Percentiles rank a stretch among this genome's conserved stretches.
Conservation (phyloP, 495 filamentous ascomycete species). For the Neurospora cerealis region DNA sequence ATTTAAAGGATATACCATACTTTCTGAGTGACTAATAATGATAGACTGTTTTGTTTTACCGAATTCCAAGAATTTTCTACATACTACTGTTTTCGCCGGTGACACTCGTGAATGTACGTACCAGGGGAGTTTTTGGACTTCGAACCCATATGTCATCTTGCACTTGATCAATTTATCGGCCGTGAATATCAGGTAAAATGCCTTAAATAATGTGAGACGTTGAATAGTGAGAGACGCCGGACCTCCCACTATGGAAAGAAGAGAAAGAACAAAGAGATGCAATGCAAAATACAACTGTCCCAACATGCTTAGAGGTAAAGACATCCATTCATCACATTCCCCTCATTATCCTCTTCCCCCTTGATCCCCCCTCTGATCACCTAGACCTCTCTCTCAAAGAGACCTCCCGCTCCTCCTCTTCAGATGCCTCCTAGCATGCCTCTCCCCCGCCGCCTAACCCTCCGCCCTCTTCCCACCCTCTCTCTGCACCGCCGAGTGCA, state of each 20-base stretch:
- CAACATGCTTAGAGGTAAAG: neutral
- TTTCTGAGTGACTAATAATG: neutral
- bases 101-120: neutral
- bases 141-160: rapidly evolving
- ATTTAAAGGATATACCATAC: neutral
- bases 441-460: neutral
- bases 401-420: neutral
- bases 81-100: rapidly evolving
- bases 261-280: neutral
- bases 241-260: neutral
- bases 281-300: neutral
- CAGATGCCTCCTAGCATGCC: neutral
- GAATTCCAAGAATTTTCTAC: neutral
- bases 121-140: too few species aligned
- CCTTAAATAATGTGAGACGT: neutral
- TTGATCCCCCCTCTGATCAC: too few species aligned
- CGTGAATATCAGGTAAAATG: neutral
- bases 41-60: neutral
- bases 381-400: neutral
- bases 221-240: neutral
- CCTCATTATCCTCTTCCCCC: neutral
- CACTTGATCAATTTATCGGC: neutral
- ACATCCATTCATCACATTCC: neutral
- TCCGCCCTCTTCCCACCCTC: neutral
- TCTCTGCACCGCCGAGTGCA: neutral